Evolutionary conservation across 768 basidiomycete genomes (phyloP), one percentile per base, ranked within the genome.

Genomic region (Agaricus bisporus): DNA sequence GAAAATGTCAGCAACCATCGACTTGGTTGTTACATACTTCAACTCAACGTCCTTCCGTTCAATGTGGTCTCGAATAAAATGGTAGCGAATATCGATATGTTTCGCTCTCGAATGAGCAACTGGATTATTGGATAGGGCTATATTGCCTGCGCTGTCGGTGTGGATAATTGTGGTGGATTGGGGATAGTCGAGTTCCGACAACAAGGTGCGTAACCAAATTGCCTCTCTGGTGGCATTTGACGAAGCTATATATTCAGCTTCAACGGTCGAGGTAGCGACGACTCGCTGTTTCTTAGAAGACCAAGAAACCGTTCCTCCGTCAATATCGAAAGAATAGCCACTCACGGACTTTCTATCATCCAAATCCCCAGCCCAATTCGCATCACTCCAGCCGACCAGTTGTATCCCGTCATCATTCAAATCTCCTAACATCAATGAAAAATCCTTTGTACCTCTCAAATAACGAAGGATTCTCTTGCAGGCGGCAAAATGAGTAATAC

Each of bases 31-130:
- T 4, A 43, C 12, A 43, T 43, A 43, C 10, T 43, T 20, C 5
- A 9, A 66, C 69, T 60, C 22, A 56, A 64, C 6, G 48, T 41
- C 28, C 55, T 35, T 57, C n/a, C 59, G 25, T 17, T 63, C 54
- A 32, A 71, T 47, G 9, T 48, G 55, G 32, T 67, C 57, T 6
- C 64, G 57, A 41, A 71, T 64, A 48, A 66, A 68, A 56, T 73
- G 72, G 56, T 64, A 65, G 0, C 60, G 58, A n/a, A 70, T 64
- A 48, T 71, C 67, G 47, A 73, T 72, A 58, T 73, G 71, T 56
- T 72, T 73, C 7, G 70, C 64, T 12, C 61, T 45, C 2, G 65
- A 58, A 46, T 71, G 70, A 46, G 57, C 63, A 9, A 58, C 58
- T 15, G 54, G 62, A 52, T 71, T 68, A 10, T 59, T 48, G 0